Evolutionary conservation across 345 rosid species (phyloP), one percentile per base, ranked within the genome.

Genomic region (Jatropha curcas): DNA sequence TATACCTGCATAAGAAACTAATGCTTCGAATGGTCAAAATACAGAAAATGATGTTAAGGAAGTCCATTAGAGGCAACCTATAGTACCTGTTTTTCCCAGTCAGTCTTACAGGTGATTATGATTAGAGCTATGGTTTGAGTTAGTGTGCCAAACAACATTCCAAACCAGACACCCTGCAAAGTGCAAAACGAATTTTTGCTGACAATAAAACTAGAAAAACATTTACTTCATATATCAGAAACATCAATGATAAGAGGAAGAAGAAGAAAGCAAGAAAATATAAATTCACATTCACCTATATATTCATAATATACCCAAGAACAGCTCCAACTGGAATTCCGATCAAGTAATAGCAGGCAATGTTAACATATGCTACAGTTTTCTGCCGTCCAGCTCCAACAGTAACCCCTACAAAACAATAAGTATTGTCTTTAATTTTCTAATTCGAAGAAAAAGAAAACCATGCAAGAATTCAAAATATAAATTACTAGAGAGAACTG

Each of bases 361-460:
- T 76, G 76, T 92, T 88, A 63, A 90, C 90, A 33, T 84, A 90
- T 5, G 94, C 88, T 12, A 92, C 97, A 12, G 71, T 81, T 77
- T 90, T 82, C 66, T 92, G 97, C 97, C 96, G 87, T 50, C 96
- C 96, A 4, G 91, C 90, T 61, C 97, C 96, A 1, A 88, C 67
- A 0, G 93, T 92, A 31, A 92, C 96, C 64, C 97, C 95, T 92
- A 77, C 71, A n/a, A n/a, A n/a, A n/a, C n/a, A n/a, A n/a, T n/a
- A n/a, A n/a, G n/a, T n/a, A n/a, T n/a, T n/a, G n/a, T n/a, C n/a
- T n/a, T n/a, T n/a, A n/a, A n/a, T 57, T 11, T 19, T 57, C 0
- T 1, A 8, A 11, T 3, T 57, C n/a, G 4, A 57, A 4, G 13
- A 58, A 27, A 7, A 25, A 5, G 16, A 0, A 28, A n/a, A 30